phyloP scores from a whole-genome alignment of 2,329 filamentous ascomycete species.

The Ciborinia camelliae region DNA sequence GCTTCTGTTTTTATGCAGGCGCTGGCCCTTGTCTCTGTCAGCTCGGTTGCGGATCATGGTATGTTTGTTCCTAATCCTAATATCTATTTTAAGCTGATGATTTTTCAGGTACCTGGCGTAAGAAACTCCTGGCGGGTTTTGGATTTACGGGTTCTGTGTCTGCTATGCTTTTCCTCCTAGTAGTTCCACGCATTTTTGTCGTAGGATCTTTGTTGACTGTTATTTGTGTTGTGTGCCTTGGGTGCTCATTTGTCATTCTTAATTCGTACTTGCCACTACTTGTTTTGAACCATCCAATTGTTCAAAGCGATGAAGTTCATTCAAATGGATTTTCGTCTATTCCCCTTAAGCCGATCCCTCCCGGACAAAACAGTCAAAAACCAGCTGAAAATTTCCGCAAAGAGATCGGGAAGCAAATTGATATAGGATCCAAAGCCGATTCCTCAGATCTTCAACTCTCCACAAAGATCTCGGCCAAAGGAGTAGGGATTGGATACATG shows the following conservation, averaged over 20 bases:
- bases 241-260: conserved; percentile 87
- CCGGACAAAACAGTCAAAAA: conserved; percentile 10
- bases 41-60: conserved; percentile 90
- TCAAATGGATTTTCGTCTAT: conserved; percentile 20
- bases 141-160: conserved; percentile 76
- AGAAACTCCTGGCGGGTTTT: conserved; percentile 78
- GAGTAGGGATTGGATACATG: conserved; percentile 89
- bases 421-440: conserved; percentile 42
- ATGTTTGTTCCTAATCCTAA: background rate
- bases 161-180: conserved; percentile 83
- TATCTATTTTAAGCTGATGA: conserved; percentile 2
- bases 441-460: conserved; percentile 71
- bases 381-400: background rate
- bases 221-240: conserved; percentile 87
- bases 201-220: conserved; percentile 80
- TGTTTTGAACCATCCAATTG: conserved; percentile 72
- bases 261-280: conserved; percentile 92
- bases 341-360: conserved; percentile 23
- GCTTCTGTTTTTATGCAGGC: conserved; percentile 85
- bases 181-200: conserved; percentile 71
- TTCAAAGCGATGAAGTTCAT: conserved; percentile 12
- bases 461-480: conserved; percentile 84
- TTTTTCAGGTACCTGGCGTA: conserved; percentile 61
- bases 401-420: background rate
- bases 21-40: conserved; percentile 89